Percentiles rank a stretch among this genome's conserved stretches.
Conservation (phyloP, 768 basidiomycete species). For the Pilatotrama ljubarskyi region DNA sequence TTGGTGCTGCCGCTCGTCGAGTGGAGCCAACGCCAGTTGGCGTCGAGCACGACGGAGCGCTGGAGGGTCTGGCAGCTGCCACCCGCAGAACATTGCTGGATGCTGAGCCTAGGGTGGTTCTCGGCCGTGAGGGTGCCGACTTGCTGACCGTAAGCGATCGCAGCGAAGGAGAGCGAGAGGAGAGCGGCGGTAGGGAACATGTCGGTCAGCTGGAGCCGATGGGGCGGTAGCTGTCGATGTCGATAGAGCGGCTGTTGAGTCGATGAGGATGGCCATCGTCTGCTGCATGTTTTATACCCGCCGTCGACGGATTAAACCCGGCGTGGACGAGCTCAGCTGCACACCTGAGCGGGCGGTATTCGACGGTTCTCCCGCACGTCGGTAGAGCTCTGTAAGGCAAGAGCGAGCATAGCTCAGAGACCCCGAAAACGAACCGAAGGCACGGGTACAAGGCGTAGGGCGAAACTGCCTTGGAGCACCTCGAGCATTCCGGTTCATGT, state of each 20-base stretch:
- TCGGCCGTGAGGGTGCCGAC: slow-evolving; percentile 50
- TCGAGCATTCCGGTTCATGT: background rate
- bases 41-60: slow-evolving; percentile 47
- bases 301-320: slow-evolving; percentile 12
- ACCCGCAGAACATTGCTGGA: slow-evolving; percentile 46
- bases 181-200: slow-evolving; percentile 36
- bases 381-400: background rate
- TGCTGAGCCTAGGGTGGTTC: slow-evolving; percentile 48
- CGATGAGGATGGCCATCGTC: slow-evolving; percentile 14
- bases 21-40: slow-evolving; percentile 55
- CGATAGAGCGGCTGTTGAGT: slow-evolving; percentile 17
- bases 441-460: background rate
- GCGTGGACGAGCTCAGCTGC: background rate
- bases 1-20: slow-evolving; percentile 37
- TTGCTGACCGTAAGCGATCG: slow-evolving; percentile 51
- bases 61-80: slow-evolving; percentile 42
- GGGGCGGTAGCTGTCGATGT: slow-evolving; percentile 1
- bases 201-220: slow-evolving; percentile 6
- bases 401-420: background rate
- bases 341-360: background rate
- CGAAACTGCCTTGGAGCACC: background rate
- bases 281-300: slow-evolving; percentile 1
- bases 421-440: slow-evolving; percentile 13
- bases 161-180: slow-evolving; percentile 31
- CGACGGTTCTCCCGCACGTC: slow-evolving; percentile 4